Base-by-base conservation (phyloP, 306 rosid genomes). In the Castanea mollissima region DNA sequence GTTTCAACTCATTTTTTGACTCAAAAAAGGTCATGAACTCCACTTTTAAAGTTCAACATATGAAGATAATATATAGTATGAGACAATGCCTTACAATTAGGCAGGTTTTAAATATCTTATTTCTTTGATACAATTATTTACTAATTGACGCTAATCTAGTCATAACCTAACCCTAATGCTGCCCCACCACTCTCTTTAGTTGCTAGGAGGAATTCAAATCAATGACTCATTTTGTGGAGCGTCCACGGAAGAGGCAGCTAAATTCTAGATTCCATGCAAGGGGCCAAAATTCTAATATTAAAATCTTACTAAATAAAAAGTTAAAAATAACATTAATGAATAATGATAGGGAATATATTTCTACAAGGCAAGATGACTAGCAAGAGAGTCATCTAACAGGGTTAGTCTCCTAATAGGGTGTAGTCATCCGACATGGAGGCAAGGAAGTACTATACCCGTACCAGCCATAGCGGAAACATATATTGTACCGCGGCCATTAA, bases 381-480 rank as follows among this genome's bases (percentile, higher is more conserved):
- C 11, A 8, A 41, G 3, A 38, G 9, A 38, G 44, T 6, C 10
- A 38, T 38, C 44, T 6, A 38, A 38, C 44, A 6, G 44, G 2
- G 10, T 6, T 38, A 38, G 44, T 38, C 44, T 38, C 10, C 44
- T 38, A 38, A 2, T 0, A 6, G 44, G 44, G 44, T 38, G 10
- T 38, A 38, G 10, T 38, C 44, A 38, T 38, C 44, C 10, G 7
- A 6, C 44, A 35, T 35, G 9, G 44, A 38, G 2, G 2, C 7
- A 38, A 38, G 10, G 44, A 38, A 35, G 8, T 1, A 35, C 1
- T 8, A 6, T 6, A 35, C 8, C 6, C 0, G 44, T 6, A 35
- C 9, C 0, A 0, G 2, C 6, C 0, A 2, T 35, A 7, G 0
- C 9, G 0, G 9, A 1, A 35, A 35, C 6, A 35, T 2, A 1